phyloP scores from a whole-genome alignment of 31 red algal genomes.

The Pterothamnion heteromorphum region DNA sequence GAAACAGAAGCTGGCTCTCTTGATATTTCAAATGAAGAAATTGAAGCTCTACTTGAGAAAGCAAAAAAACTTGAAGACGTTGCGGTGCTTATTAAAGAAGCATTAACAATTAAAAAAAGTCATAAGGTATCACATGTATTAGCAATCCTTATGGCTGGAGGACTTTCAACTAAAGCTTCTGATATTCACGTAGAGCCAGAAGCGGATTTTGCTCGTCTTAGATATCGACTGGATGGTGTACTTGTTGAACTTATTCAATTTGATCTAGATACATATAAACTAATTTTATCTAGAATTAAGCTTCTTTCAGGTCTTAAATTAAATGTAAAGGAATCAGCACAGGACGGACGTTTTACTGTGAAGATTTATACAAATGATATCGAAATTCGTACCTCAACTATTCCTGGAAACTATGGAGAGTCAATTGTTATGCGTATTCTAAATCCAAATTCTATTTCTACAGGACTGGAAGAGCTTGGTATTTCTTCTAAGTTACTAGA shows the following conservation, averaged over 20 bases:
- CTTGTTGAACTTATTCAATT: neutral
- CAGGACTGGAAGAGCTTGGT: neutral
- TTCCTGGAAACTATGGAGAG: neutral
- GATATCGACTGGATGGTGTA: slow-evolving; percentile 5
- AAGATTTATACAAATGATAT: neutral
- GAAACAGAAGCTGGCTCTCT: neutral
- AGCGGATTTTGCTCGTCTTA: neutral
- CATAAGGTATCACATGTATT: neutral
- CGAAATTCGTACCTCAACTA: neutral
- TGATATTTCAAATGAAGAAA: neutral
- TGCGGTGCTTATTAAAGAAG: neutral
- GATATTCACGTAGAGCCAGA: slow-evolving; percentile 3
- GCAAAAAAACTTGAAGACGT: neutral
- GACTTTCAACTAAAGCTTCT: neutral
- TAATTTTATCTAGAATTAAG: slow-evolving; percentile 10
- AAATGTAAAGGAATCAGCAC: neutral
- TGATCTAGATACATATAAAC: neutral
- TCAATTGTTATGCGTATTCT: slow-evolving; percentile 6
- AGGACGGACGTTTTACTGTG: neutral
- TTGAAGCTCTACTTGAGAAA: neutral
- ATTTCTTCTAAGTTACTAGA: neutral
- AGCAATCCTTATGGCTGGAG: neutral
- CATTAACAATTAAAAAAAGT: neutral
- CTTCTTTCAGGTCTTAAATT: neutral
- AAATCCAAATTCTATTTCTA: neutral